Conservation (phyloP, 768 basidiomycete genomes). For the Lentinula boryana region DNA sequence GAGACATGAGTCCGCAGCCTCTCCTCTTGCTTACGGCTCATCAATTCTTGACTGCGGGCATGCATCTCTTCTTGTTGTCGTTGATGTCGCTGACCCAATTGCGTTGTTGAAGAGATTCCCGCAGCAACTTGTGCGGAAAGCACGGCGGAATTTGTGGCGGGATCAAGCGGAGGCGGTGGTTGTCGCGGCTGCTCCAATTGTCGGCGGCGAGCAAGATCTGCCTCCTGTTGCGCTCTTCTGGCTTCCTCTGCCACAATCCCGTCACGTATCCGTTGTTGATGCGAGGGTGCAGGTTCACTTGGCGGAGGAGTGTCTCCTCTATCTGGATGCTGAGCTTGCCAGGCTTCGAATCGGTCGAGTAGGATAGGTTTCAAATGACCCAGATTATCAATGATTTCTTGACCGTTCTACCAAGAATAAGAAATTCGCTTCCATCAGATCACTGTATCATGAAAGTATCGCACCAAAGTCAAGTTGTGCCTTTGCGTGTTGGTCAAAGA, state of each 20-base stretch:
- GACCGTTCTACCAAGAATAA: slow-evolving; percentile 49
- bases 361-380: slow-evolving; percentile 59
- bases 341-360: slow-evolving; percentile 58
- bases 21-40: slow-evolving; percentile 23
- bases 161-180: slow-evolving; percentile 9
- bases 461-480: slow-evolving; percentile 62
- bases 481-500: slow-evolving; percentile 54
- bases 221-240: neutral
- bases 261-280: slow-evolving; percentile 14
- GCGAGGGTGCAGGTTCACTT: slow-evolving; percentile 13
- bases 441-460: slow-evolving; percentile 17
- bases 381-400: slow-evolving; percentile 65
- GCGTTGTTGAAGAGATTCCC: slow-evolving; percentile 10
- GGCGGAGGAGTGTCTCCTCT: slow-evolving; percentile 20
- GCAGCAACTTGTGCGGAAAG: slow-evolving; percentile 23
- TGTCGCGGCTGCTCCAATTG: neutral
- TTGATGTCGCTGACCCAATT: neutral
- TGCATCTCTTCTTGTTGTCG: slow-evolving; percentile 14
- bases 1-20: slow-evolving; percentile 20
- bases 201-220: neutral
- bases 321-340: slow-evolving; percentile 41
- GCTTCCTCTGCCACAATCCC: slow-evolving; percentile 7
- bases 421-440: neutral
- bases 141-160: slow-evolving; percentile 16
- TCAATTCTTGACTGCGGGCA: slow-evolving; percentile 14